These are phyloP conservation scores for Leptomonas seymouri DNA, from an alignment of 208 protist species.

Conservation along the genomic window DNA sequence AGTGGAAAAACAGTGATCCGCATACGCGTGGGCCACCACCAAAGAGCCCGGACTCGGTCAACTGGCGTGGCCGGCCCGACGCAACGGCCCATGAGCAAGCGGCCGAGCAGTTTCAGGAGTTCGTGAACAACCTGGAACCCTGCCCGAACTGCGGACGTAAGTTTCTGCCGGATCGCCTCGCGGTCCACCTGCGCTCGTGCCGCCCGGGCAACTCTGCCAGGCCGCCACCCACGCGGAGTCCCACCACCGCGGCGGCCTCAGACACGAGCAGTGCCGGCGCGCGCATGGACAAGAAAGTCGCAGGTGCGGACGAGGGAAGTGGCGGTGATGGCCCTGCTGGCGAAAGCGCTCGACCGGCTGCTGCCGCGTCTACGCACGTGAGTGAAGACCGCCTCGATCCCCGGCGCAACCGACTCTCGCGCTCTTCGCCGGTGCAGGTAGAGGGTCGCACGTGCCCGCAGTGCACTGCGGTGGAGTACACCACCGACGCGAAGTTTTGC, in stretches of 20 bases:
- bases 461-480: slow-evolving; percentile 80
- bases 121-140: slow-evolving; percentile 85
- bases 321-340: not conserved
- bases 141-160: slow-evolving; percentile 90
- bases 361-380: not conserved
- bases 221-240: slow-evolving; percentile 20
- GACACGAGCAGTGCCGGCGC: not conserved
- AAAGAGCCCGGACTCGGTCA: slow-evolving; percentile 73
- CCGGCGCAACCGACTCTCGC: slow-evolving; percentile 55
- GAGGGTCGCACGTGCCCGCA: slow-evolving; percentile 53
- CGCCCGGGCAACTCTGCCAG: slow-evolving; percentile 71
- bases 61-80: slow-evolving; percentile 46
- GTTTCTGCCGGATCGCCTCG: slow-evolving; percentile 90
- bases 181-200: slow-evolving; percentile 90
- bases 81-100: slow-evolving; percentile 64
- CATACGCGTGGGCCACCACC: slow-evolving; percentile 67
- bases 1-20: slow-evolving; percentile 80
- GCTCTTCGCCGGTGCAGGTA: slow-evolving; percentile 31
- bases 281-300: not conserved
- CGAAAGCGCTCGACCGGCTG: not conserved
- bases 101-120: slow-evolving; percentile 87
- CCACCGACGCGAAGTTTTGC: slow-evolving; percentile 78
- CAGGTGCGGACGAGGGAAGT: not conserved
- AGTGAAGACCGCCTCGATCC: slow-evolving; percentile 35
- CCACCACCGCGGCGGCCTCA: not conserved